Percentiles rank a stretch among this genome's conserved stretches.
Conservation (phyloP, 1,139 yeast genomes). For the Spathaspora sp. region DNA sequence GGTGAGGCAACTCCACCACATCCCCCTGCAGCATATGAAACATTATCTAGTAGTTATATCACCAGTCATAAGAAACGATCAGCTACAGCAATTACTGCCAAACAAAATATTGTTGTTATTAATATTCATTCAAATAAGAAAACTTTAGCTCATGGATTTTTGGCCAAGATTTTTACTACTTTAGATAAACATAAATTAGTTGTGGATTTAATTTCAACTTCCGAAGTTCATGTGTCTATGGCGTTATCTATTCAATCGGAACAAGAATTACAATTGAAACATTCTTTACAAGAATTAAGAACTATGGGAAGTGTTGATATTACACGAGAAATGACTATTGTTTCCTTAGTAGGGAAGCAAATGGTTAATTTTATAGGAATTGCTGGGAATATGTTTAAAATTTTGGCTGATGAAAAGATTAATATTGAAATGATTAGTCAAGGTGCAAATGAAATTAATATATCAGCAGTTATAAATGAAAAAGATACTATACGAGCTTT, state of each 20-base stretch:
- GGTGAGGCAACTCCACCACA: conserved; percentile 94
- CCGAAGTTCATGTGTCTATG: conserved; percentile 98
- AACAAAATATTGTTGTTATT: conserved; percentile 86
- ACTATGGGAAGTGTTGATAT: conserved; percentile 87
- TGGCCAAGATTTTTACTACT: conserved; percentile 86
- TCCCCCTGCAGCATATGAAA: conserved; percentile 78
- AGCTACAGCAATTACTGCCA: conserved; percentile 97
- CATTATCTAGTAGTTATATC: conserved; percentile 46
- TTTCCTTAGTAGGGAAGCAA: conserved; percentile 92
- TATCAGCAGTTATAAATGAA: conserved; percentile 89
- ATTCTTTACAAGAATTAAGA: conserved; percentile 74
- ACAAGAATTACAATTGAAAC: conserved; percentile 56
- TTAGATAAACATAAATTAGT: conserved; percentile 83
- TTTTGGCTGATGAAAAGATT: conserved; percentile 86
- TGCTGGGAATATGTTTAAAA: conserved; percentile 96
- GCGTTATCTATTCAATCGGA: conserved; percentile 79
- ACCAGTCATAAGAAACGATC: conserved; percentile 60
- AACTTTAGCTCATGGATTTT: conserved; percentile 89
- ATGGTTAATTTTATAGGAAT: conserved; percentile 97
- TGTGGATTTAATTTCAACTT: conserved; percentile 93
- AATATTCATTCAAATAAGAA: conserved; percentile 93
- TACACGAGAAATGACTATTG: conserved; percentile 83
- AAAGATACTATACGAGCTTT: conserved; percentile 82
- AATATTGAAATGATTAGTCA: conserved; percentile 98
- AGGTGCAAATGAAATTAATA: conserved; percentile 97